Conservation (phyloP, 2,329 filamentous ascomycete genomes). For the Ceratocystis cubensis region DNA sequence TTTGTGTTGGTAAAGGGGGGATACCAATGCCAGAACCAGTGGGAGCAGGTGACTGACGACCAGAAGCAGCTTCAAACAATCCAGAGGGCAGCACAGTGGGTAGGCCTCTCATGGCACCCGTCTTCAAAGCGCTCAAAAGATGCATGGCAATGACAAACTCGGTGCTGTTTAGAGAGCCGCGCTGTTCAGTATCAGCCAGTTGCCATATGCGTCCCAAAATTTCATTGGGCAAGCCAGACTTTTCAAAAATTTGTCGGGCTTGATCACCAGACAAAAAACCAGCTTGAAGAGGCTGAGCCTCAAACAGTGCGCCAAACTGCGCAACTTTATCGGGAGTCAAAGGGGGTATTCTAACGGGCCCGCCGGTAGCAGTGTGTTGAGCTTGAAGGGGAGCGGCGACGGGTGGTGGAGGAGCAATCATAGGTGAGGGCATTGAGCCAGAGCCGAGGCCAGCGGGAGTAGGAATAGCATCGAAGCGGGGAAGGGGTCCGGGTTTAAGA, state of each 20-base stretch:
- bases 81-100: constrained; percentile 71
- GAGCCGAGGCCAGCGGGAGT: constrained; percentile 16
- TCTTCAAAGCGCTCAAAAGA: constrained; percentile 81
- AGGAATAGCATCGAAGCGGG: constrained; percentile 58
- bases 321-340: constrained; percentile 77
- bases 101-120: constrained; percentile 63
- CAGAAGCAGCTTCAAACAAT: constrained; percentile 79
- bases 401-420: constrained; percentile 33
- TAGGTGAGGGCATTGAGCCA: constrained; percentile 22
- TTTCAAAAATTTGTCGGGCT: constrained; percentile 90
- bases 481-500: constrained; percentile 73
- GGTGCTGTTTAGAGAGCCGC: constrained; percentile 70
- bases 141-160: constrained; percentile 99
- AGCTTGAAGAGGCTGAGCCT: constrained; percentile 68
- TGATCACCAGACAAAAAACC: constrained; percentile 71
- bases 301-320: constrained; percentile 82
- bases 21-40: constrained; percentile 27
- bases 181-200: constrained; percentile 83
- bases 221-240: constrained; percentile 79
- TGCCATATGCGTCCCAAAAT: constrained; percentile 92
- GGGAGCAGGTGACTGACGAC: constrained; percentile 46
- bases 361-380: constrained; percentile 46
- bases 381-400: constrained; percentile 37
- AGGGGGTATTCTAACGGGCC: constrained; percentile 72
- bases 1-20: constrained; percentile 57